Evolutionary conservation across 2,329 filamentous ascomycete genomes (phyloP), one percentile per base, ranked within the genome.

Genomic region (Colletotrichum graminicola): DNA sequence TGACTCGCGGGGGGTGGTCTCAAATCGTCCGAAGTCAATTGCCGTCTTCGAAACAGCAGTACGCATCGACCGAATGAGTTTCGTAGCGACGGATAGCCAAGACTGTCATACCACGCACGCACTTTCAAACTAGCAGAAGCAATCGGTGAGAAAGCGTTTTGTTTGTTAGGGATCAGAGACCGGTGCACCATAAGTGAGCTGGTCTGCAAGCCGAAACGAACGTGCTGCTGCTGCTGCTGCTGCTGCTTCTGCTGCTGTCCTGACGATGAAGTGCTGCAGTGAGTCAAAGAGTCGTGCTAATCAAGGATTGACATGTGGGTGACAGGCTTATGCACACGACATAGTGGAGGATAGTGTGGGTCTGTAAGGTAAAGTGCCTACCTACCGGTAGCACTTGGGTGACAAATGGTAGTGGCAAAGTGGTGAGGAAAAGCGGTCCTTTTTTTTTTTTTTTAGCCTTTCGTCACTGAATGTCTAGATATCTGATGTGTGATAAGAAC

Each of bases 1-100:
- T 47, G 43, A 60, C 52, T 47, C 49, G 66, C 16, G 34, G 49
- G n/a, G 36, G 41, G 52, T 65, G 56, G 51, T 62, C 66, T 72
- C 60, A 26, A 49, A 51, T 67, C 64, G 49, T 66, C 66, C 16
- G 23, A 57, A 65, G 70, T 72, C 43, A 23, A 70, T 34, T 66
- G 55, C 23, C 66, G 56, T 65, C 64, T 65, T 71, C 57, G 51
- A 65, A 71, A 67, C 52, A 43, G 45, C 39, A 57, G 18, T 21
- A 49, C 59, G 68, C 52, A 68, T 71, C 51, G 51, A 23, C 52
- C 64, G 43, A 43, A 41, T 54, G 23, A 57, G 52, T 59, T 59
- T 62, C 64, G 36, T 71, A 45, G 32, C 57, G 43, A 67, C 23
- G 34, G 52, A 23, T 52, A 62, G 64, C 68, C 68, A 62, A 62